Percentiles rank a stretch among this genome's conserved stretches.
These are phyloP conservation scores for Trichosporon sp. DNA, from an alignment of 1,284 basidiomycete species.

Conservation along the genomic window DNA sequence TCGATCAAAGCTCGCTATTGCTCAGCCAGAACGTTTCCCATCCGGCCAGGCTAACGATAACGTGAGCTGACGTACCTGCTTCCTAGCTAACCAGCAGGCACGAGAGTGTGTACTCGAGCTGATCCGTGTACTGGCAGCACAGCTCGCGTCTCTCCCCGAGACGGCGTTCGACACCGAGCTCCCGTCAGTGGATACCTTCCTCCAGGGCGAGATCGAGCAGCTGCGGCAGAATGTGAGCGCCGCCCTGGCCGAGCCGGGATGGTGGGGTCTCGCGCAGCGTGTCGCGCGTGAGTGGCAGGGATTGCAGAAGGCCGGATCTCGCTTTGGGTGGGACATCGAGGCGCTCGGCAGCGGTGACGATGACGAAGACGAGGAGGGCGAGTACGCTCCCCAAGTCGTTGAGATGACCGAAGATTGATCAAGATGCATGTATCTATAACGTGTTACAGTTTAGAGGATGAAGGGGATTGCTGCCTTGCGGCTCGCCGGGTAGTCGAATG, in stretches of 20 bases:
- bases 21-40: slow-evolving; percentile 17
- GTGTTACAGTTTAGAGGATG: slow-evolving; percentile 58
- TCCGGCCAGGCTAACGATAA: background rate
- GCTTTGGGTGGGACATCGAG: slow-evolving; percentile 46
- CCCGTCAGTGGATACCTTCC: slow-evolving; percentile 55
- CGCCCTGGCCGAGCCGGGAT: slow-evolving; percentile 24
- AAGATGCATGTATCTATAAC: slow-evolving; percentile 22
- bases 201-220: slow-evolving; percentile 47
- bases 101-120: slow-evolving; percentile 32
- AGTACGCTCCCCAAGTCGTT: slow-evolving; percentile 55
- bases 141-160: slow-evolving; percentile 50
- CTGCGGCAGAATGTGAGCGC: slow-evolving; percentile 41
- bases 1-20: slow-evolving; percentile 40
- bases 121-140: slow-evolving; percentile 44
- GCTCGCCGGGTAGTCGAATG: slow-evolving; percentile 69
- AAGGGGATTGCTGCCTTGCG: slow-evolving; percentile 69
- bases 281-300: slow-evolving; percentile 25
- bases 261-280: slow-evolving; percentile 24
- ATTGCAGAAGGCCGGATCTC: slow-evolving; percentile 28
- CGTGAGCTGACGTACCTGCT: background rate
- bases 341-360: slow-evolving; percentile 33
- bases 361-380: slow-evolving; percentile 52
- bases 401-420: slow-evolving; percentile 36
- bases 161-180: slow-evolving; percentile 56
- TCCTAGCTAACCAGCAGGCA: background rate